Conservation (phyloP, 1,284 basidiomycete genomes). For the Heimioporus retisporus region DNA sequence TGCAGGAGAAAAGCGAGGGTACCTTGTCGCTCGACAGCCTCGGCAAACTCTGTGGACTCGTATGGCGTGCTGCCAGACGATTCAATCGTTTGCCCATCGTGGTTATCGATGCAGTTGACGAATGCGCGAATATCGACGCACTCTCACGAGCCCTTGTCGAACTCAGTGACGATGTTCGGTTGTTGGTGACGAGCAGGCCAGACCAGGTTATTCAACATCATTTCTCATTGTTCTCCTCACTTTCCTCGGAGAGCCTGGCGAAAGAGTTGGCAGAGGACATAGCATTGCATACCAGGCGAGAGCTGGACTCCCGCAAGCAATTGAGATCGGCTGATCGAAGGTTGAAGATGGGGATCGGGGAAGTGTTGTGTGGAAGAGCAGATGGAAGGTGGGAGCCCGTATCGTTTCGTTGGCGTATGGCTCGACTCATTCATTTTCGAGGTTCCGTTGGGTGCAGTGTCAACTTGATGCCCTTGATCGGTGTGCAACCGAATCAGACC, state of each 20-base stretch:
- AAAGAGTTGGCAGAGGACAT: no score
- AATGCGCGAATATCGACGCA: constrained; percentile 2
- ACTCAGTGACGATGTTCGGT: constrained; percentile 3
- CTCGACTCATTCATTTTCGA: not conserved
- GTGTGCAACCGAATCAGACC: not conserved
- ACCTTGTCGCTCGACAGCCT: not conserved
- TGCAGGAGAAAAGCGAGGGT: constrained; percentile 4
- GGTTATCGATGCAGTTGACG: no score
- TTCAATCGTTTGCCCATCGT: no score
- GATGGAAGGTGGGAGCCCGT: constrained; percentile 2
- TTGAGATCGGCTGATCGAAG: no score
- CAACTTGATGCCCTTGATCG: constrained; percentile 12
- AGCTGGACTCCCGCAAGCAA: no score
- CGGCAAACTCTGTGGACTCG: not conserved
- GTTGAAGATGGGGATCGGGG: no score
- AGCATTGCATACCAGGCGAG: no score
- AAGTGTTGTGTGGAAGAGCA: not conserved
- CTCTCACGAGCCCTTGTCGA: not conserved
- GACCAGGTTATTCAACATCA: not conserved
- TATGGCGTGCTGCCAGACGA: not conserved
- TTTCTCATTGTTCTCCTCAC: not conserved
- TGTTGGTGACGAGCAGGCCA: constrained; percentile 13
- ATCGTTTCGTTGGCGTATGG: not conserved
- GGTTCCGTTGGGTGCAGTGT: constrained; percentile 18
- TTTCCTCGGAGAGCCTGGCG: no score